These are phyloP conservation scores for Amaranthus palmeri DNA, from an alignment of 148 eudicot genomes.

Conservation along the genomic window DNA sequence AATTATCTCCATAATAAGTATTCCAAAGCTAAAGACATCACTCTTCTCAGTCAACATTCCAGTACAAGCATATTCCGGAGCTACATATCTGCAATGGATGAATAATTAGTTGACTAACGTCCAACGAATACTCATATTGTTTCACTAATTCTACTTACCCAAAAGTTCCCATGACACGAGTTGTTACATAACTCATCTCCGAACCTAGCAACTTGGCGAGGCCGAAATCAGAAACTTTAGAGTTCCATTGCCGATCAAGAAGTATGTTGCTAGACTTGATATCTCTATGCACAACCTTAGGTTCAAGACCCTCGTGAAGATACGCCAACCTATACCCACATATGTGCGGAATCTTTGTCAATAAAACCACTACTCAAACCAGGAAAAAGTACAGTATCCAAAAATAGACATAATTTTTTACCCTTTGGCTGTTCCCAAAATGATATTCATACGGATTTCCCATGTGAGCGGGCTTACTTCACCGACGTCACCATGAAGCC, in stretches of 20 bases:
- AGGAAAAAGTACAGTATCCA: background rate
- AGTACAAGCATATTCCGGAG: constrained; percentile 89
- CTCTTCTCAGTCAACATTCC: constrained; percentile 87
- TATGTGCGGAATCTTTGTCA: constrained; percentile 7
- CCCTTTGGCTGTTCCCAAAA: constrained; percentile 90
- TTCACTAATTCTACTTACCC: constrained; percentile 46
- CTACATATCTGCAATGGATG: constrained; percentile 51
- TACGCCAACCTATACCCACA: constrained; percentile 67
- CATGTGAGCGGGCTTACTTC: constrained; percentile 89
- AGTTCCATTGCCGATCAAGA: constrained; percentile 68
- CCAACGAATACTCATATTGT: background rate
- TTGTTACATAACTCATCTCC: constrained; percentile 74
- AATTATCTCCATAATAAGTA: constrained; percentile 78
- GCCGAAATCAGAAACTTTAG: constrained; percentile 88
- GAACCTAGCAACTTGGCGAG: constrained; percentile 83
- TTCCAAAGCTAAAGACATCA: constrained; percentile 75
- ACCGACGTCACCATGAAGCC: constrained; percentile 95
- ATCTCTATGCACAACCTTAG: constrained; percentile 90
- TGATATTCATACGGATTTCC: constrained; percentile 76
- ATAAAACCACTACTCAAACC: constrained; percentile 7
- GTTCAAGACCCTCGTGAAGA: constrained; percentile 95
- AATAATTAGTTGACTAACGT: constrained; percentile 7
- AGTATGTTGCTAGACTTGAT: constrained; percentile 85
- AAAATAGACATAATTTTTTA: constrained; percentile 18
- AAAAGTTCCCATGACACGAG: constrained; percentile 95